Evolutionary conservation across 176 grass and related monocot genomes (phyloP), one percentile per base, ranked within the genome.

Genomic region (Oryza nivara): DNA sequence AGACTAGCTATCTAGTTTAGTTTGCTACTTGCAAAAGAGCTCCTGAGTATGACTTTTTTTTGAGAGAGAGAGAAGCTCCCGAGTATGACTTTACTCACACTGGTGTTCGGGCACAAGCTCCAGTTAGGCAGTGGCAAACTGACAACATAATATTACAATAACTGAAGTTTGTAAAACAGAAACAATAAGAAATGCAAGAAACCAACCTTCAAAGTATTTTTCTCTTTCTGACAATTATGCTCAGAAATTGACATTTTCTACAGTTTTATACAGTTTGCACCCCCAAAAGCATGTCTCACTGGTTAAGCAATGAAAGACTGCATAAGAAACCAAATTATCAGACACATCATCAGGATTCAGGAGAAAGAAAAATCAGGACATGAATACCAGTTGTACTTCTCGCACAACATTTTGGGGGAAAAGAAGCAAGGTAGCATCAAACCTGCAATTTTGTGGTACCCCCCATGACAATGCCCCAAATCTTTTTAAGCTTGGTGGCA

Each of bases 381-480:
- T 58, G 63, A 89, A 69, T 7, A 36, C 47, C 19, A 72, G 1
- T 2, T 19, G 34, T 54, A 30, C 35, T 70, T 77, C 80, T 56
- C 74, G 68, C 20, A 54, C 19, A 88, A 63, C 22, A 40, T 36
- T 82, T 77, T 72, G 64, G 11, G 11, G 12, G 11, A 3, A 10
- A 56, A 56, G n/a, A 68, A 3, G 58, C 11, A 78, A 82, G 73
- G 26, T 32, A 67, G 64, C 44, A 43, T 61, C 63, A 71, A 60
- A 95, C 93, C 90, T 92, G 86, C 88, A 92, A 88, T 95, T 92
- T 88, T 88, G 88, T 30, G 93, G 90, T 41, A 92, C 83, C 47
- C 80, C 85, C 90, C 93, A 92, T 75, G 82, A 81, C 16, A 85
- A 75, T 68, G 69, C 26, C 38, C 28, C 73, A 78, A 70, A 68